Conservation (phyloP, 768 basidiomycete genomes). For the Rhizopogon vinicolor region DNA sequence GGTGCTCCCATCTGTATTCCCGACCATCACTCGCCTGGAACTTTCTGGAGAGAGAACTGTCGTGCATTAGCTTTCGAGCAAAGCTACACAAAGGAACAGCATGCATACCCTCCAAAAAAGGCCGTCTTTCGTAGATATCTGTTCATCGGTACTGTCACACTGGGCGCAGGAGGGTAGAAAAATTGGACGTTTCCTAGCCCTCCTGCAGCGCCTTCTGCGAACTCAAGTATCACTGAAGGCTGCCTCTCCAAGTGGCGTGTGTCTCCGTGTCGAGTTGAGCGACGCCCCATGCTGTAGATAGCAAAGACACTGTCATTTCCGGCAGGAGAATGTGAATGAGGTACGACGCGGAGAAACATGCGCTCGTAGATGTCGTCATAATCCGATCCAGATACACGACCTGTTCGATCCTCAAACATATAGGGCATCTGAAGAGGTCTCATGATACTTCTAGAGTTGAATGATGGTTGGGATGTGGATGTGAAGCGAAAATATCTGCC, state of each 20-base stretch:
- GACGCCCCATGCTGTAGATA: constrained; percentile 63
- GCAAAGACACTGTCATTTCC: constrained; percentile 34
- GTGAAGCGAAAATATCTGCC: background rate
- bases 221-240: constrained; percentile 58
- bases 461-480: background rate
- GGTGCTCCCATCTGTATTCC: constrained; percentile 68
- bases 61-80: background rate
- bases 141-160: constrained; percentile 51
- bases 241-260: constrained; percentile 46
- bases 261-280: constrained; percentile 57
- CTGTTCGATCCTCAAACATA: constrained; percentile 68
- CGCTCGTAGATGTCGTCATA: constrained; percentile 80
- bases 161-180: constrained; percentile 32
- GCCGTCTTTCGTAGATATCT: constrained; percentile 61
- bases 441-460: constrained; percentile 10
- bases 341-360: constrained; percentile 59
- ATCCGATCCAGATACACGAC: constrained; percentile 48
- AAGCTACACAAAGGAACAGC: constrained; percentile 16
- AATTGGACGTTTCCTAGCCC: constrained; percentile 60
- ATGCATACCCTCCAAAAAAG: constrained; percentile 61
- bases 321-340: constrained; percentile 35
- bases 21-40: constrained; percentile 65
- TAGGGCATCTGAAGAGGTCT: constrained; percentile 38
- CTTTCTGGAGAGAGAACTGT: constrained; percentile 63
- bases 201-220: constrained; percentile 40